Evolutionary conservation across 208 protist genomes (phyloP).

Genomic region (Acanthamoeba rhysodes): DNA sequence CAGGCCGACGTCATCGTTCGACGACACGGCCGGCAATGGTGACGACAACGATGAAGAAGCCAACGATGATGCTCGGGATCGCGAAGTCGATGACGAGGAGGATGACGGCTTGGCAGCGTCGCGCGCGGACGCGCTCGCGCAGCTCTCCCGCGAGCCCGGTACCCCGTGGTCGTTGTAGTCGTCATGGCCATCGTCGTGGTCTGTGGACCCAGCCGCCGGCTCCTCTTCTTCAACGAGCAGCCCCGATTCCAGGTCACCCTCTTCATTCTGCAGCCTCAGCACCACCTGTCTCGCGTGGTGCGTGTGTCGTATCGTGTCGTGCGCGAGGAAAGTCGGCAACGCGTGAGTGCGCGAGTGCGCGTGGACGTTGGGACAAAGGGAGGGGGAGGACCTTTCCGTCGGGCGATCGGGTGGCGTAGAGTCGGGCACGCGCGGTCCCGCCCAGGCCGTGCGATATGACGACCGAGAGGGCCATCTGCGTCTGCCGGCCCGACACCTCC

Average conservation of each 20-base stretch:
- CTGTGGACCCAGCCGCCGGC: no score
- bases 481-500: not conserved
- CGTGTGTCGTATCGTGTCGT: not conserved
- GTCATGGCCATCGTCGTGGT: no score
- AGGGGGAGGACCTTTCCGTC: not conserved
- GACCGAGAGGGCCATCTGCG: not conserved
- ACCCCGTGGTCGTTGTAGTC: not conserved
- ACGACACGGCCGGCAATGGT: not conserved
- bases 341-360: not conserved
- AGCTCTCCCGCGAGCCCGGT: not conserved
- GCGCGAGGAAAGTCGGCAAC: not conserved
- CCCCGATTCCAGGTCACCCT: no score
- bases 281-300: no score
- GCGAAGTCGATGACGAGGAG: not conserved
- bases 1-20: not conserved
- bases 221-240: no score
- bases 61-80: no score
- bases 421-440: not conserved
- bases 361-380: no score
- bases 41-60: no score
- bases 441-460: not conserved
- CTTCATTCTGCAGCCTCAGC: no score
- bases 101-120: not conserved
- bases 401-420: not conserved
- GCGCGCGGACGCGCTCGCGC: no score